phyloP scores from a whole-genome alignment of 2,329 filamentous ascomycete genomes.

The Aspergillus sclerotialis region DNA sequence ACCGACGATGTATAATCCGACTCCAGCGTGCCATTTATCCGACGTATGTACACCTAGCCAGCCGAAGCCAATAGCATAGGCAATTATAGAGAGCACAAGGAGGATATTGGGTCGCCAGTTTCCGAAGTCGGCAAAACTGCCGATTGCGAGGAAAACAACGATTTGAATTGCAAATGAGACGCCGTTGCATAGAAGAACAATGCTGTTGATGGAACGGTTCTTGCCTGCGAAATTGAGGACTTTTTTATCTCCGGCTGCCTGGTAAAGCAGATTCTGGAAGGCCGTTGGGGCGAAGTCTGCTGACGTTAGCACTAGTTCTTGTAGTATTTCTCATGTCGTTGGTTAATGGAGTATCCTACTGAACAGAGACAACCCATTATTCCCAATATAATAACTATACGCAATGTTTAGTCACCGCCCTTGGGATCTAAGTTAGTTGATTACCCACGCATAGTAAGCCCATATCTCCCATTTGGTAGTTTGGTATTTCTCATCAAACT shows the following conservation, averaged over 20 bases:
- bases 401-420: constrained; percentile 15
- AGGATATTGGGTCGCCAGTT: constrained; percentile 57
- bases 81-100: constrained; percentile 53
- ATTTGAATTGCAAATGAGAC: constrained; percentile 63
- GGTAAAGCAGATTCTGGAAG: constrained; percentile 57
- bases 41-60: constrained; percentile 60
- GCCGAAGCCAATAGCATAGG: constrained; percentile 58
- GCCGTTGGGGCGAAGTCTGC: constrained; percentile 55
- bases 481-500: constrained; percentile 47
- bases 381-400: constrained; percentile 56
- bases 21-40: constrained; percentile 53
- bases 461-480: constrained; percentile 51
- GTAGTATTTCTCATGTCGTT: neutral
- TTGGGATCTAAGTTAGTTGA: constrained; percentile 3
- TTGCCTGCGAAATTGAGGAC: constrained; percentile 51
- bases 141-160: constrained; percentile 41
- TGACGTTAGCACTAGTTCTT: constrained; percentile 2
- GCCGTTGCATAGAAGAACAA: constrained; percentile 60
- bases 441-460: constrained; percentile 46
- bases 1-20: constrained; percentile 60
- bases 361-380: constrained; percentile 57
- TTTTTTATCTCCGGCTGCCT: constrained; percentile 50
- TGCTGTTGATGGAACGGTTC: constrained; percentile 55
- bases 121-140: constrained; percentile 55
- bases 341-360: constrained; percentile 25